Conservation (phyloP, 768 basidiomycete species). For the Pisolithus tinctorius region DNA sequence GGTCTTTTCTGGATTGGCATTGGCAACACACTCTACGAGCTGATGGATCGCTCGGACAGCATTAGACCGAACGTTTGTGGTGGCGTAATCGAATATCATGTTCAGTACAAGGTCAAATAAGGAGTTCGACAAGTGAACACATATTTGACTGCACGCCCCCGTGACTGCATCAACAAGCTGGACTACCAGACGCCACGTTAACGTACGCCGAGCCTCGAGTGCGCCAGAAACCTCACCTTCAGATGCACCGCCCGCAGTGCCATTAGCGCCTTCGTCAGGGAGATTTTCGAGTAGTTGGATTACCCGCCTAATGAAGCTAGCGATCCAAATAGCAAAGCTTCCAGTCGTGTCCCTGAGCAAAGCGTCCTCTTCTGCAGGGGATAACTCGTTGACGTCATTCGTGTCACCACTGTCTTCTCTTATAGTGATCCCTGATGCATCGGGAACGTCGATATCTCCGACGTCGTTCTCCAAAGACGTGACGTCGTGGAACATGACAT, state of each 20-base stretch:
- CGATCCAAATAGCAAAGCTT: constrained; percentile 78
- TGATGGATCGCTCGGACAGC: constrained; percentile 88
- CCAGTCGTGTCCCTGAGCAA: constrained; percentile 65
- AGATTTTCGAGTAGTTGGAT: constrained; percentile 85
- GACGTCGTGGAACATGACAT: constrained; percentile 45
- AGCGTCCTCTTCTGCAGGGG: constrained; percentile 63
- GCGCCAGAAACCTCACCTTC: constrained; percentile 43
- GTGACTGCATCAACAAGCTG: constrained; percentile 74
- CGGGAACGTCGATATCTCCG: constrained; percentile 41
- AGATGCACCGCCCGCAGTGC: constrained; percentile 78
- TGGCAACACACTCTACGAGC: constrained; percentile 76
- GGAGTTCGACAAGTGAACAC: constrained; percentile 53
- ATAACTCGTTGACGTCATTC: constrained; percentile 21
- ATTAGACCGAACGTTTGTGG: constrained; percentile 86
- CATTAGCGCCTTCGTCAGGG: constrained; percentile 90
- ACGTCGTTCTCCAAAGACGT: constrained; percentile 49
- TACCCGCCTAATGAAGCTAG: constrained; percentile 68
- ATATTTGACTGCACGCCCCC: constrained; percentile 69
- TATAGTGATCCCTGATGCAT: constrained; percentile 33
- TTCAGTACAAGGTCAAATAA: constrained; percentile 84
- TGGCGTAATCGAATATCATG: constrained; percentile 79
- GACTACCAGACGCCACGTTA: constrained; percentile 52
- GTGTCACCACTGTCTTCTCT: background rate
- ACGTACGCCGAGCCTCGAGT: constrained; percentile 75
- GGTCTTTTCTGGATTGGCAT: constrained; percentile 68